Conservation (phyloP, 164 flowering plant genomes). For the Annona squamosa region DNA sequence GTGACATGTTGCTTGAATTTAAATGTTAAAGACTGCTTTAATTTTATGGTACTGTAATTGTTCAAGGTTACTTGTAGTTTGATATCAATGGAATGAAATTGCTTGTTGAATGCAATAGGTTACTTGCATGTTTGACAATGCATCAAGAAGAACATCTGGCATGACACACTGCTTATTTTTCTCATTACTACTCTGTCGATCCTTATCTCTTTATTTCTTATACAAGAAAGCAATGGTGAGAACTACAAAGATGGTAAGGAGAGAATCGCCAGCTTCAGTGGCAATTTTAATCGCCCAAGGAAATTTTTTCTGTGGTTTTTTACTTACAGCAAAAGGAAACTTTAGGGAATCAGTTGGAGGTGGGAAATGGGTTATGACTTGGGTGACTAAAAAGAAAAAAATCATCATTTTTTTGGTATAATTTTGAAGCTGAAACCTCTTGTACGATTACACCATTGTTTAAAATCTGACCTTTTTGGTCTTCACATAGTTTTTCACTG, state of each 20-base stretch:
- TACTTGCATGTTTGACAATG: conserved; percentile 24
- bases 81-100: no score
- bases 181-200: not conserved
- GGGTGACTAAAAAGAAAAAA: not conserved
- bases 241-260: conserved; percentile 14
- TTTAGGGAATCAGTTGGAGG: conserved; percentile 14
- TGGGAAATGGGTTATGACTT: conserved; percentile 21
- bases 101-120: no score
- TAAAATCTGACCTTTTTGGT: not conserved
- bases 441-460: not conserved
- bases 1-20: no score
- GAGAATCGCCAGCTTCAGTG: conserved; percentile 29
- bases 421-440: not conserved
- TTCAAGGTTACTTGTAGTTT: no score
- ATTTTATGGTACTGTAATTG: no score
- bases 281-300: conserved; percentile 32
- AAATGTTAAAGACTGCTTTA: no score
- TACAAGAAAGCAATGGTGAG: conserved; percentile 8
- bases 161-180: conserved; percentile 11
- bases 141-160: conserved; percentile 28
- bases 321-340: not conserved
- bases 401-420: not conserved
- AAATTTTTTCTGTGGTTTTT: conserved; percentile 32
- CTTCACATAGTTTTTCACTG: not conserved
- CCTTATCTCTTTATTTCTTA: conserved; percentile 13